Percentiles rank a stretch among this genome's conserved stretches.
Evolutionary conservation across 75 land plant genomes (phyloP).

Genomic region (Cunninghamia lanceolata): DNA sequence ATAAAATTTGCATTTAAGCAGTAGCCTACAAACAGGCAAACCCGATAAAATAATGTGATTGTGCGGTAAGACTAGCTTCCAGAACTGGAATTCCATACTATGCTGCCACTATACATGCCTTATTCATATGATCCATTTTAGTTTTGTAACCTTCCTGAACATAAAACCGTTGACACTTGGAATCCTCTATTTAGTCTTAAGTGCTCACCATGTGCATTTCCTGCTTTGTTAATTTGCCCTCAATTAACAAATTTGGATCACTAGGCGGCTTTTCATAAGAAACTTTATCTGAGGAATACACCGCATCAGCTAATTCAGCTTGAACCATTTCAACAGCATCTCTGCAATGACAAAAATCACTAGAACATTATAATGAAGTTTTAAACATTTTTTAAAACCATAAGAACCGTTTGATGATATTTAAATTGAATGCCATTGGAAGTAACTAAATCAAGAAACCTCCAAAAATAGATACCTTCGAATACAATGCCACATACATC

Average conservation of each 20-base stretch:
- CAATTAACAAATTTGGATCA: background rate
- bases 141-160: background rate
- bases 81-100: background rate
- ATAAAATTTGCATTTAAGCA: background rate
- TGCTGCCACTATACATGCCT: background rate
- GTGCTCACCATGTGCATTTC: slow-evolving; percentile 6
- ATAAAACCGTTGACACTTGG: background rate
- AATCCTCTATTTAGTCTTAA: background rate
- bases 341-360: slow-evolving; percentile 33
- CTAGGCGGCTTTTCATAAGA: background rate
- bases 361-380: background rate
- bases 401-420: background rate
- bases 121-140: background rate
- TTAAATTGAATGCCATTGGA: background rate
- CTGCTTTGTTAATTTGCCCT: background rate
- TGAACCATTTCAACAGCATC: slow-evolving; percentile 80
- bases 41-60: background rate
- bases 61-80: background rate
- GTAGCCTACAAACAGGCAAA: background rate
- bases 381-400: background rate
- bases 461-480: background rate
- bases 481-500: background rate
- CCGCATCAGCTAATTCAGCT: slow-evolving; percentile 41
- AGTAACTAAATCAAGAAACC: background rate
- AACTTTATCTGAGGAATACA: background rate